phyloP scores from a whole-genome alignment of 106 monocot genomes.

The Platanthera zijinensis region DNA sequence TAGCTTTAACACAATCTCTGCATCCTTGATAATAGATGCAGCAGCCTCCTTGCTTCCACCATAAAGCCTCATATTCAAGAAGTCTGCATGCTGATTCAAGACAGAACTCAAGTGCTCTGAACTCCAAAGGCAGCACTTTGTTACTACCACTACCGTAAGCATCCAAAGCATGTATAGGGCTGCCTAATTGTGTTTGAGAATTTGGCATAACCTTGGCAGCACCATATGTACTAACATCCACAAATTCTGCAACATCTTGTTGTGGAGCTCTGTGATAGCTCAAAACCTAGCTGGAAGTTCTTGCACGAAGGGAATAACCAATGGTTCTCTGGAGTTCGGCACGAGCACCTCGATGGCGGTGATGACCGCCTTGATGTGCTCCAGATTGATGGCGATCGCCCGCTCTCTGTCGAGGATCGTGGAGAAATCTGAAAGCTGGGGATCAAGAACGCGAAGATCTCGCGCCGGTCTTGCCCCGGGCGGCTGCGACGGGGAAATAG shows the following conservation, averaged over 20 bases:
- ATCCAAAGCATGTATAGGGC: constrained; percentile 10
- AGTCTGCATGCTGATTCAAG: constrained; percentile 29
- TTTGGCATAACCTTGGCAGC: neutral
- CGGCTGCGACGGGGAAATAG: too few relatives aligned
- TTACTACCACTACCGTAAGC: constrained; percentile 7
- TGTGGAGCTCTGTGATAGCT: neutral
- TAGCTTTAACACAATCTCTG: too few relatives aligned
- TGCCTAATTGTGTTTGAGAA: constrained; percentile 11
- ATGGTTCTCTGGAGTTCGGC: constrained; percentile 31
- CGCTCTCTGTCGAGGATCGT: constrained; percentile 51
- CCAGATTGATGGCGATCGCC: constrained; percentile 56
- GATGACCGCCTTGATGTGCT: constrained; percentile 47
- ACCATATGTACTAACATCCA: neutral
- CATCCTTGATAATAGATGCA: too few relatives aligned
- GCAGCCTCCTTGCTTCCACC: too few relatives aligned
- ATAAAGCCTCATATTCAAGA: constrained; percentile 24
- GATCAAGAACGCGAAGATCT: constrained; percentile 48
- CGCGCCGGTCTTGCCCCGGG: too few relatives aligned
- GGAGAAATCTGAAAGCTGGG: constrained; percentile 47
- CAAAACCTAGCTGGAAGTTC: constrained; percentile 30
- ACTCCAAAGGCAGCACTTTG: constrained; percentile 28
- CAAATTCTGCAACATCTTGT: constrained; percentile 7
- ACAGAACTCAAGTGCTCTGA: constrained; percentile 28
- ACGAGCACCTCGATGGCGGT: constrained; percentile 51
- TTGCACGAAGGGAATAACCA: constrained; percentile 30